Percentiles rank a stretch among this genome's conserved stretches.
Evolutionary conservation across 2,329 filamentous ascomycete species (phyloP).

Genomic region (Aspergillus calidoustus): DNA sequence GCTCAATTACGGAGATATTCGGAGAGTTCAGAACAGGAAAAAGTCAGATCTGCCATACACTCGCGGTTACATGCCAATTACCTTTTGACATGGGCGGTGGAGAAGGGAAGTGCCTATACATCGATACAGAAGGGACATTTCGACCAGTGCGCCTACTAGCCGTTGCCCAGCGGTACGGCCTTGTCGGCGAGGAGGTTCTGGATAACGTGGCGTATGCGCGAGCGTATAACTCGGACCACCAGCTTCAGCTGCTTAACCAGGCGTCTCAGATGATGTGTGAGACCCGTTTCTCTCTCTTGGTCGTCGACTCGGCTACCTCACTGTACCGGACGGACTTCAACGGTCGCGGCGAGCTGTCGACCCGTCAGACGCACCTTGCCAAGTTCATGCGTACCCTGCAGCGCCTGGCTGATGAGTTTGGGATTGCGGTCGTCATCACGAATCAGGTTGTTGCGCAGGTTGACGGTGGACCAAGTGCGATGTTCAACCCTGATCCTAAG

Average conservation of each 20-base stretch:
- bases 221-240: conserved; percentile 98
- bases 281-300: conserved; percentile 91
- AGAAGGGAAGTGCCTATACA: conserved; percentile 97
- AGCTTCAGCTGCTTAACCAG: conserved; percentile 91
- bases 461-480: conserved; percentile 90
- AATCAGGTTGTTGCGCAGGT: conserved; percentile 99
- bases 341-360: conserved; percentile 95
- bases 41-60: conserved; percentile 96
- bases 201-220: conserved; percentile 98
- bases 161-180: conserved; percentile 90
- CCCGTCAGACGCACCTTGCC: conserved; percentile 68
- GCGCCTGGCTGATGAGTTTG: conserved; percentile 72
- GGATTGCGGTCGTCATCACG: conserved; percentile 97
- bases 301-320: conserved; percentile 94
- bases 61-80: conserved; percentile 97
- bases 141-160: conserved; percentile 87
- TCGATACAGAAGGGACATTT: conserved; percentile 98
- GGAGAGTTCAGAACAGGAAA: conserved; percentile 98
- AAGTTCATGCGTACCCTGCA: conserved; percentile 56
- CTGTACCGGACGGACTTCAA: conserved; percentile 96
- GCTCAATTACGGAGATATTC: conserved; percentile 97
- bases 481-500: conserved; percentile 99
- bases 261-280: conserved; percentile 99
- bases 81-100: conserved; percentile 99
- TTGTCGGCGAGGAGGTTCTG: conserved; percentile 94